Base-by-base conservation (phyloP, 2,329 filamentous ascomycete genomes). In the Ophiosphaerella herpotricha region DNA sequence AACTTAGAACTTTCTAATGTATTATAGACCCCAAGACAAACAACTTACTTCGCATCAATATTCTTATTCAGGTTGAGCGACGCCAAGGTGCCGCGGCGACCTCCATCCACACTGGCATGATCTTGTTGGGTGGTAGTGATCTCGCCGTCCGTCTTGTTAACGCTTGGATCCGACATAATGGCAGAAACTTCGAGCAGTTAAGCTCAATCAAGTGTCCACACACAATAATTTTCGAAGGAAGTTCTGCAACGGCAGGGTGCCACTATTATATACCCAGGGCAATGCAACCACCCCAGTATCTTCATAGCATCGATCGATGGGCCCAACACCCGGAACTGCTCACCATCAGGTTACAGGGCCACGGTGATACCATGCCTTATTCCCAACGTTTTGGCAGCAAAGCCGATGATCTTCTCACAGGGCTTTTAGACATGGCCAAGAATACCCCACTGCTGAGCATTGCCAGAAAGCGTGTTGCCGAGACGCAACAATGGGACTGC, bases 41-140 rank as follows among this genome's bases (percentile, higher is more conserved):
- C 23, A 46, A 32, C 52, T 33, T 45, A 55, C 52, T 52, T 55
- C 32, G 52, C 52, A 31, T 55, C 52, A n/a, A 55, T 39, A 29
- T 55, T 55, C 44, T 52, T 55, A n/a, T 44, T 41, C 13, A 55
- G 40, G 44, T 48, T 52, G 29, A 55, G 31, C 7, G 52, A 52
- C 18, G 48, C 40, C 39, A 52, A 42, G 39, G 43, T 54, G 43
- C 39, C 52, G 13, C 52, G 47, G 18, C 52, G 43, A 31, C 48
- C 52, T 26, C 45, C 52, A 21, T 50, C 51, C 7, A 50, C 39
- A 31, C 44, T 39, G 1, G 31, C 13, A 21, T 26, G 18, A 34
- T 36, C 32, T 29, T 29, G 26, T 24, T 29, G 32, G 18, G 24
- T 18, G 13, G 18, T 16, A 26, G 43, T 24, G 14, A 45, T 38